Conservation (phyloP, 2,329 filamentous ascomycete genomes). For the Epichloe sp. region DNA sequence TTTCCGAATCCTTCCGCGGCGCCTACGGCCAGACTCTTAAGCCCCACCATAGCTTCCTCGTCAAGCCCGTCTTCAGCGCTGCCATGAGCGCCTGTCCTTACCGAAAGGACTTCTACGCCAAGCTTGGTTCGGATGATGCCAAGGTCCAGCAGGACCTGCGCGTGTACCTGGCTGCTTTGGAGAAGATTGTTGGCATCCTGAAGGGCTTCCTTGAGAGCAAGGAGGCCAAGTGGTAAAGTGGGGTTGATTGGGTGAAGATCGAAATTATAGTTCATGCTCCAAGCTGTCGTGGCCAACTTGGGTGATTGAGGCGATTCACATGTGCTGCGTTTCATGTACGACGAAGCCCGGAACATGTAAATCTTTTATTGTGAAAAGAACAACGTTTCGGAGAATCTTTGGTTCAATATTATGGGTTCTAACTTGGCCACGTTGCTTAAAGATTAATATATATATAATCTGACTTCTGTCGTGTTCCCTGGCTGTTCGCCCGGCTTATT, state of each 20-base stretch:
- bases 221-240: constrained; percentile 3
- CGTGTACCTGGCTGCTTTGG: constrained; percentile 62
- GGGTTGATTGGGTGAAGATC: not conserved
- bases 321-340: too few species aligned
- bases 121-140: constrained; percentile 57
- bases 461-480: too few species aligned
- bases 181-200: constrained; percentile 67
- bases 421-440: too few species aligned
- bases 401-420: too few species aligned
- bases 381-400: too few species aligned
- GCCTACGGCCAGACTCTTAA: constrained; percentile 83
- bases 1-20: constrained; percentile 71
- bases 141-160: constrained; percentile 53
- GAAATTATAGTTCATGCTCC: too few species aligned
- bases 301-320: not conserved
- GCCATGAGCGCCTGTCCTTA: constrained; percentile 92
- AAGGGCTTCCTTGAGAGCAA: constrained; percentile 37
- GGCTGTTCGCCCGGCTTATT: too few species aligned
- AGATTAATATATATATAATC: too few species aligned
- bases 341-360: too few species aligned
- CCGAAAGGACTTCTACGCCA: constrained; percentile 82
- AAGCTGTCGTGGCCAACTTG: not conserved
- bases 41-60: constrained; percentile 75
- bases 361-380: too few species aligned
- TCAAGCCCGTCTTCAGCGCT: constrained; percentile 85